Base-by-base conservation (phyloP, 208 protist genomes). In the Acanthamoeba culbertsoni region DNA sequence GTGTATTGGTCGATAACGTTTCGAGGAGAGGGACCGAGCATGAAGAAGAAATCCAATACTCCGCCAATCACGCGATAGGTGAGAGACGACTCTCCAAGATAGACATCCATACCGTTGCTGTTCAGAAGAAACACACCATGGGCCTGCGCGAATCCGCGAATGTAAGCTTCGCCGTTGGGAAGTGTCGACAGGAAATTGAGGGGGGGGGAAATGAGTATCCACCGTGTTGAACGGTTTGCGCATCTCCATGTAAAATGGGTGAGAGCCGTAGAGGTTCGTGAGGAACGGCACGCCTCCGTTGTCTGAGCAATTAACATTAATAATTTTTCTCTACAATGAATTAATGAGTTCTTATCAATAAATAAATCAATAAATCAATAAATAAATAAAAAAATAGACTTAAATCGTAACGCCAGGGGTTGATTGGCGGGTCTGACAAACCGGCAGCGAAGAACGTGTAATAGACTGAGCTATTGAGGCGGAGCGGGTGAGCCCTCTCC, bases 111-210 rank as follows among this genome's bases (percentile, higher is more conserved):
- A 26, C 95, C 97, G 91, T 98, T 98, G 20, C 94, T 94, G 53
- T 98, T 98, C 2, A 96, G 92, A 14, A 98, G 71, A 33, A 98
- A 97, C 10, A 97, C 94, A 26, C 94, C 95, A 71, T 95, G 65
- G 2, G 95, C 91, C 51, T 93, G 37, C 28, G 65, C 65, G 37
- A 18, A 7, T 16, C 8, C 28, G 16, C 18, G 46, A 79, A 28
- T 82, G 23, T 63, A 63, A 26, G 23, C 55, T 23, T 26, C 55
- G 55, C 55, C 23, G 23, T n/a, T n/a, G n/a, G n/a, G n/a, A n/a
- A n/a, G n/a, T n/a, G n/a, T n/a, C n/a, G n/a, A n/a, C n/a, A n/a
- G n/a, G n/a, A n/a, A n/a, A n/a, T n/a, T n/a, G n/a, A n/a, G n/a
- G n/a, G n/a, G n/a, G n/a, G n/a, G n/a, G n/a, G n/a, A n/a, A n/a